Evolutionary conservation across 2,329 filamentous ascomycete genomes (phyloP).

Genomic region (Arthrobotrys musiformis): DNA sequence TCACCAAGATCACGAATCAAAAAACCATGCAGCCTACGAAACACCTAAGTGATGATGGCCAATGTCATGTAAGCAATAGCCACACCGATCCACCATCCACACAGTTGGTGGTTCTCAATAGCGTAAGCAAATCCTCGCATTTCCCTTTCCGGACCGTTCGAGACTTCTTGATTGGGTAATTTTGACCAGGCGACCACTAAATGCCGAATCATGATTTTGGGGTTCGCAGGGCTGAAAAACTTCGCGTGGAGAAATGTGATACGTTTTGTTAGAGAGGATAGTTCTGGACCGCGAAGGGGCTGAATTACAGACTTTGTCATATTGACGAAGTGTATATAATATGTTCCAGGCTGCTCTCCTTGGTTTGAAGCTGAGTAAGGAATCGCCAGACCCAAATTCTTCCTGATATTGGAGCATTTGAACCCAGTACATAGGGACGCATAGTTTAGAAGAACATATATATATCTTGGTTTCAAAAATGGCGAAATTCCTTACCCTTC

Average conservation of each 20-base stretch:
- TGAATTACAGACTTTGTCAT: not conserved
- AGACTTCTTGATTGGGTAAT: constrained; percentile 51
- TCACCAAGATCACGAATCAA: not conserved
- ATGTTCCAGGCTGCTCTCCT: not conserved
- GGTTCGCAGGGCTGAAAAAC: constrained; percentile 6
- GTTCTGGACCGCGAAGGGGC: not conserved
- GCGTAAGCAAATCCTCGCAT: constrained; percentile 40
- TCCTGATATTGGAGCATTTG: not conserved
- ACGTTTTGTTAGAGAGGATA: not conserved
- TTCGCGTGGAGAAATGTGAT: constrained; percentile 9
- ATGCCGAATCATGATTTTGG: constrained; percentile 46
- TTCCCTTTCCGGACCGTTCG: constrained; percentile 19
- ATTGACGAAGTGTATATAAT: not conserved
- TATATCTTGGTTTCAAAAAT: constrained; percentile 4
- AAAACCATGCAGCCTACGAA: not conserved
- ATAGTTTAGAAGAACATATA: constrained; percentile 1
- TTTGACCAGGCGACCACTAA: constrained; percentile 39
- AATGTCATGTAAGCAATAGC: constrained; percentile 21
- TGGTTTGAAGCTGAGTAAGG: not conserved
- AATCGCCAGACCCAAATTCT: not conserved
- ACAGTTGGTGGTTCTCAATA: constrained; percentile 9
- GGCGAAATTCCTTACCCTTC: constrained; percentile 27
- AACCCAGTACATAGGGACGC: not conserved
- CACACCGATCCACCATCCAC: not conserved
- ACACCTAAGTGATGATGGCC: not conserved